Evolutionary conservation across 345 rosid species (phyloP), one percentile per base, ranked within the genome.

Genomic region (Microthlaspi erraticum): DNA sequence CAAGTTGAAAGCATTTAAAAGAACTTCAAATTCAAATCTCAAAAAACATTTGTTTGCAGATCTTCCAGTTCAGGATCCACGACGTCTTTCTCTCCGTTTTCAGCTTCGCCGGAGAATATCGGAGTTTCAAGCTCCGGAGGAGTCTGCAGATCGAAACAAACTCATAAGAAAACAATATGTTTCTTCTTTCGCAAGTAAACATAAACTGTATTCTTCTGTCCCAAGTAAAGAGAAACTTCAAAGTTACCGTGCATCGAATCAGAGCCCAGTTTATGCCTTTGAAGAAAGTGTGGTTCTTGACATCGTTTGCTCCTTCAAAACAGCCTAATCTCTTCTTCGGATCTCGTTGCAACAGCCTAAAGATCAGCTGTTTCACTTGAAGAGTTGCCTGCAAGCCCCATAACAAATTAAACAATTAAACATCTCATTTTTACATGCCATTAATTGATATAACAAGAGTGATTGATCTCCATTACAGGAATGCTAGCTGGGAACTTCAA

Each of bases 241-340:
- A 37, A 60, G 9, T 81, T 87, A 93, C 98, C 88, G 68, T 80
- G 88, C 92, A 86, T 23, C 98, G 97, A 59, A 93, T 83, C 9
- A 93, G 74, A 70, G 98, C 94, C 97, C 97, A 93, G 43, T 87
- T 89, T 72, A 85, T 50, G 26, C 90, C 93, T 33, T 78, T 88
- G 81, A 91, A 93, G 82, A 85, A 91, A 7, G 91, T 79, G 73
- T 93, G 98, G n/a, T 79, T 64, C 81, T 93, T 93, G 33, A 93
- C 74, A 62, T 89, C 97, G 5, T 80, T 87, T n/a, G 91, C 88
- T 66, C 97, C 98, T 85, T 87, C 94, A 2, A 63, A 81, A 13
- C 94, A 85, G 7, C 93, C 97, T 78, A 91, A 66, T 78, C 98
- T 87, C 70, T 50, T 80, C 72, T 85, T 87, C n/a, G 96, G 94